These are phyloP conservation scores for Aspergillus brunneoviolaceus DNA, from an alignment of 2,329 filamentous ascomycete species.

Conservation along the genomic window DNA sequence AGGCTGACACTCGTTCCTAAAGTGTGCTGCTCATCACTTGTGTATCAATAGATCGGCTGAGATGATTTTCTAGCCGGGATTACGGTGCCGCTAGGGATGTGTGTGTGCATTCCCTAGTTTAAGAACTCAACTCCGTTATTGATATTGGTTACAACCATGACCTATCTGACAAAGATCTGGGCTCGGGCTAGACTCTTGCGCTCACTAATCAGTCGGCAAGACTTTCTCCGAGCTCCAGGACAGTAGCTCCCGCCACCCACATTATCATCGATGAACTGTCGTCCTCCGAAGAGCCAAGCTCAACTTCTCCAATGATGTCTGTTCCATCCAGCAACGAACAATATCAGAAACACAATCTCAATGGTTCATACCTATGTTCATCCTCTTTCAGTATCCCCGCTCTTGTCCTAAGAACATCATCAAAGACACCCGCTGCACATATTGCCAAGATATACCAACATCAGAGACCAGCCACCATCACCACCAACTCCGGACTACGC, in stretches of 20 bases:
- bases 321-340: not conserved
- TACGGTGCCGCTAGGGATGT: no score
- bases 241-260: not conserved
- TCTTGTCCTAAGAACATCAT: not conserved
- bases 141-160: no score
- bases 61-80: no score
- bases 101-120: no score
- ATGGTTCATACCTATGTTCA: not conserved
- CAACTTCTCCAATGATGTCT: not conserved
- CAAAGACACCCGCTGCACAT: not conserved
- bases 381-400: not conserved
- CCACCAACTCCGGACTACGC: not conserved
- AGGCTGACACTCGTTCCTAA: no score
- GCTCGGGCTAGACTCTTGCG: no score
- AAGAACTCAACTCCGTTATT: no score
- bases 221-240: not conserved
- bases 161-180: no score
- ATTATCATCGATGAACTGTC: not conserved
- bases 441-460: not conserved
- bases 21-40: no score
- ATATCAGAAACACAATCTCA: not conserved
- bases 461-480: not conserved
- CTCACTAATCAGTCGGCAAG: no score
- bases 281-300: not conserved
- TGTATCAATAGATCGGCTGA: no score